Conservation (phyloP, 106 monocot species). For the Dioscorea alata region DNA sequence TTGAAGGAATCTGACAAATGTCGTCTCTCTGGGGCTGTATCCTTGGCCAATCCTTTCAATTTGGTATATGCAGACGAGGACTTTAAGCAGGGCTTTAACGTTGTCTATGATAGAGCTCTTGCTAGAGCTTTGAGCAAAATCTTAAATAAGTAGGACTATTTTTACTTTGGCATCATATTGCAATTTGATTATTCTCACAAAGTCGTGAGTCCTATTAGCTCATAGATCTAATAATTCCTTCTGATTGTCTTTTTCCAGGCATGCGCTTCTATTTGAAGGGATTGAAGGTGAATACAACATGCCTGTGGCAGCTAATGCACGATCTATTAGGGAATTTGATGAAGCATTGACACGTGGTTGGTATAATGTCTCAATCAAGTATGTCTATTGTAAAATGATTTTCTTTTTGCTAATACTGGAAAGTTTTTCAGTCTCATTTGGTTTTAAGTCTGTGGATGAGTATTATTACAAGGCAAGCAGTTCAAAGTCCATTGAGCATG, state of each 20-base stretch:
- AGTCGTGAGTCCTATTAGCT: too few species aligned
- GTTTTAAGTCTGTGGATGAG: conserved; percentile 92
- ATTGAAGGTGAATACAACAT: conserved; percentile 83
- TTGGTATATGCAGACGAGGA: conserved; percentile 92
- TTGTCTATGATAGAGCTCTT: conserved; percentile 79
- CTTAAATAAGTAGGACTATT: conserved; percentile 61
- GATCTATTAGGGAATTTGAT: conserved; percentile 83
- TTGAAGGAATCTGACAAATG: conserved; percentile 75
- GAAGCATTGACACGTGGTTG: conserved; percentile 91
- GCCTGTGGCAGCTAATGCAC: conserved; percentile 69
- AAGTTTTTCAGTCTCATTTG: conserved; percentile 76
- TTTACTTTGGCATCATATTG: background rate
- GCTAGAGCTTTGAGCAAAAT: conserved; percentile 64
- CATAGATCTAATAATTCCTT: background rate
- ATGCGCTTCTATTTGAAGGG: conserved; percentile 80
- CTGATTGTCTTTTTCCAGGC: conserved; percentile 31
- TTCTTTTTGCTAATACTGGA: background rate
- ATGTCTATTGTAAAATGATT: background rate
- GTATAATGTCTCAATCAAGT: background rate
- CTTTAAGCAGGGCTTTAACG: conserved; percentile 90
- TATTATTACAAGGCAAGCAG: conserved; percentile 91
- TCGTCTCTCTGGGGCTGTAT: conserved; percentile 88
- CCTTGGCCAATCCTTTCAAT: conserved; percentile 91
- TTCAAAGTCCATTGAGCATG: conserved; percentile 59
- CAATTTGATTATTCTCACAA: background rate